A percentile compares a stretch with the other conserved stretches of the same genome.
Evolutionary conservation across 1,139 yeast genomes (phyloP).

Genomic region (Hanseniaspora uvarum): DNA sequence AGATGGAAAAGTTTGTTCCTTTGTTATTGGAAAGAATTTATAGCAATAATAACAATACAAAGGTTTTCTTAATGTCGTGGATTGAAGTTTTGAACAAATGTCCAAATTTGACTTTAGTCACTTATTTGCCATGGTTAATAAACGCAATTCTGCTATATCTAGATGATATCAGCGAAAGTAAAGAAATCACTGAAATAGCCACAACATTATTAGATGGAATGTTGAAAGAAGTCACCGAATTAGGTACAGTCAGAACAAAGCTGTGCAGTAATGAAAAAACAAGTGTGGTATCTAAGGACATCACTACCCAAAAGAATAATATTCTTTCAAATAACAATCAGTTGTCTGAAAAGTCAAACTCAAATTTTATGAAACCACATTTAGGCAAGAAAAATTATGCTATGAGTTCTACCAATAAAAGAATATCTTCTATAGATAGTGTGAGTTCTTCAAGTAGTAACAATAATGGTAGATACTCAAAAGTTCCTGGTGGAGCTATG

Average conservation of each 20-base stretch:
- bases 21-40: conserved; percentile 80
- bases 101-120: conserved; percentile 79
- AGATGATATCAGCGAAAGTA: conserved; percentile 35
- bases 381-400: neutral
- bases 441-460: neutral
- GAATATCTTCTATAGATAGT: conserved; percentile 11
- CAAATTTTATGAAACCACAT: neutral
- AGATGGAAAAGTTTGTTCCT: conserved; percentile 81
- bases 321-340: conserved; percentile 3
- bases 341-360: neutral
- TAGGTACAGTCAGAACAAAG: conserved; percentile 51
- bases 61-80: conserved; percentile 90
- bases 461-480: neutral
- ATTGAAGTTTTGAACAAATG: conserved; percentile 79
- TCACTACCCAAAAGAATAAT: neutral
- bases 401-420: neutral
- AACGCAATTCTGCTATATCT: conserved; percentile 53
- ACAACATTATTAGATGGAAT: conserved; percentile 65
- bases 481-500: conserved; percentile 8
- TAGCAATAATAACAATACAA: conserved; percentile 83
- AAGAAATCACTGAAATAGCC: conserved; percentile 81
- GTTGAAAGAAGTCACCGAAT: conserved; percentile 67
- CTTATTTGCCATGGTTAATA: conserved; percentile 79
- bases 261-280: conserved; percentile 16
- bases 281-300: neutral